Conservation (phyloP, 768 basidiomycete genomes). For the Tylopilus sp. region DNA sequence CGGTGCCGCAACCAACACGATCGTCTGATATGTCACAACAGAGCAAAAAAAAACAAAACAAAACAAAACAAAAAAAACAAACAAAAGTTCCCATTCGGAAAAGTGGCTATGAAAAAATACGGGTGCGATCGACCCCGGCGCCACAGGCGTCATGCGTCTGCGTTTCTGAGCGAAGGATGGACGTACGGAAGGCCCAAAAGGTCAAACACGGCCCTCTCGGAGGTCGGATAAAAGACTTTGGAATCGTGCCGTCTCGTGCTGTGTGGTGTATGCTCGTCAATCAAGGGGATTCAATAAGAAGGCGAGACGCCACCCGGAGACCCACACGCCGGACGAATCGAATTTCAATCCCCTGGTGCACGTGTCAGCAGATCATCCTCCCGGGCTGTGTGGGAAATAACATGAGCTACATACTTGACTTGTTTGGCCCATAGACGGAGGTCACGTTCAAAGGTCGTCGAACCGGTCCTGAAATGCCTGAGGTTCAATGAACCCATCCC, state of each 20-base stretch:
- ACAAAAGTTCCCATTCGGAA: too few species aligned
- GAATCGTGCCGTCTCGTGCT: slow-evolving; percentile 61
- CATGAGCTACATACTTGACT: slow-evolving; percentile 43
- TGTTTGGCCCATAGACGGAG: slow-evolving; percentile 71
- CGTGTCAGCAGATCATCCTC: slow-evolving; percentile 3
- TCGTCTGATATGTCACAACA: too few species aligned
- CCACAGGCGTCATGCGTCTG: slow-evolving; percentile 45
- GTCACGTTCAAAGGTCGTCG: slow-evolving; percentile 87
- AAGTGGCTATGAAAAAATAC: too few species aligned
- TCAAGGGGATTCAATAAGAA: too few species aligned
- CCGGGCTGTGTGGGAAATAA: too few species aligned
- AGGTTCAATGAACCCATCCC: background rate
- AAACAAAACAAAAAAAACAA: too few species aligned
- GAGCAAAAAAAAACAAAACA: too few species aligned
- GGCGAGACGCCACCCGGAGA: slow-evolving; percentile 25
- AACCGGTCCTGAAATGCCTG: slow-evolving; percentile 72
- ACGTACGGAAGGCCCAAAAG: slow-evolving; percentile 68
- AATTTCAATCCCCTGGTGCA: slow-evolving; percentile 69
- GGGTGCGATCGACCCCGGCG: background rate
- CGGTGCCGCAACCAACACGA: too few species aligned
- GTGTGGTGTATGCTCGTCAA: too few species aligned
- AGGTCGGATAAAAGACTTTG: slow-evolving; percentile 52
- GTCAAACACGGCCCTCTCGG: slow-evolving; percentile 71
- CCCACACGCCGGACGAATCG: slow-evolving; percentile 75
- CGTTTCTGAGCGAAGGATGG: slow-evolving; percentile 69